Conservation (phyloP, 2,329 filamentous ascomycete species). For the Pleurostoma richardsiae region DNA sequence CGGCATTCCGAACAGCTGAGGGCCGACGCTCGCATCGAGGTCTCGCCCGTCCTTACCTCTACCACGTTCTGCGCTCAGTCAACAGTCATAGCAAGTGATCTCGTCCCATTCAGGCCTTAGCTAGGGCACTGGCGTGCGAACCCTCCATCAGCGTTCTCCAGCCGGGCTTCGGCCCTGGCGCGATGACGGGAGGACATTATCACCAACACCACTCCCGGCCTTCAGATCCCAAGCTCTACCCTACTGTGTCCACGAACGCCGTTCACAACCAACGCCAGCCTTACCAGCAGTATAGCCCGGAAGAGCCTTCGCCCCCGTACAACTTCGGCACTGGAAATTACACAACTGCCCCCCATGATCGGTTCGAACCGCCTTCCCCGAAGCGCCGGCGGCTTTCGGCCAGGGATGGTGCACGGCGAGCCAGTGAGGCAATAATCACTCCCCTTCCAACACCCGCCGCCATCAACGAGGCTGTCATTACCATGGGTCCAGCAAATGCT, state of each 20-base stretch:
- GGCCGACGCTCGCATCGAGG: no score
- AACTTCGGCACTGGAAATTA: constrained; percentile 3
- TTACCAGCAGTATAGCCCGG: neutral
- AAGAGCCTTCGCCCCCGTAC: constrained; percentile 5
- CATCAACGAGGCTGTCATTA: no score
- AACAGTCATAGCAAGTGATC: no score
- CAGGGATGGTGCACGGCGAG: no score
- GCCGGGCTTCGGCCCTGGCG: constrained; percentile 10
- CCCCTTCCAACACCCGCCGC: no score
- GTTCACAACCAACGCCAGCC: neutral
- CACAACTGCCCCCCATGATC: constrained; percentile 4
- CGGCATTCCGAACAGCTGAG: no score
- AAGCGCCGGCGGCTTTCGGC: constrained; percentile 2
- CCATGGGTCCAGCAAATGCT: no score
- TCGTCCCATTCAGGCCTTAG: no score
- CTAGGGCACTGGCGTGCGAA: neutral
- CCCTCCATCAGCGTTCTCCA: constrained; percentile 3
- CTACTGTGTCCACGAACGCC: neutral
- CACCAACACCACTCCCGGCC: constrained; percentile 2
- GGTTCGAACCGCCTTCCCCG: constrained; percentile 7
- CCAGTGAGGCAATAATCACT: no score
- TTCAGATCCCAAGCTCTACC: neutral
- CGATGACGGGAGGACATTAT: constrained; percentile 3
- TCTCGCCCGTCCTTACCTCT: no score
- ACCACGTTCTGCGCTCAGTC: no score